These are phyloP conservation scores for Lentithecium fluviatile DNA, from an alignment of 495 filamentous ascomycete genomes.

Conservation along the genomic window DNA sequence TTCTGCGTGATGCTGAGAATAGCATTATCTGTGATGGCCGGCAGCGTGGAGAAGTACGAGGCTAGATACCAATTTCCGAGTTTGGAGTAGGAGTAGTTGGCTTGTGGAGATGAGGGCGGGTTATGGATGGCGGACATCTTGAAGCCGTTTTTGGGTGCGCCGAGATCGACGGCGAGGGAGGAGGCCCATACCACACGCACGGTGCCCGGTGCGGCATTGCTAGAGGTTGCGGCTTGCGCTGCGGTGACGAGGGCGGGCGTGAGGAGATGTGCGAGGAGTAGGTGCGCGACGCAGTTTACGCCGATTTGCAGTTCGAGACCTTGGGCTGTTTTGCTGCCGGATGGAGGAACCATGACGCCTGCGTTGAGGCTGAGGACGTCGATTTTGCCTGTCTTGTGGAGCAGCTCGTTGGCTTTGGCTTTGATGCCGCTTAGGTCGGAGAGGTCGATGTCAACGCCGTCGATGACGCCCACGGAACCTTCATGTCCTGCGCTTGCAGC, in stretches of 20 bases:
- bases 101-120: neutral
- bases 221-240: conserved; percentile 26
- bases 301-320: conserved; percentile 51
- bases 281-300: conserved; percentile 53
- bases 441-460: conserved; percentile 44
- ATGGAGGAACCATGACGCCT: conserved; percentile 46
- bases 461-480: neutral
- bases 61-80: conserved; percentile 32
- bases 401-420: conserved; percentile 44
- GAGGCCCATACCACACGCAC: conserved; percentile 49
- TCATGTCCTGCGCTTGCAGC: neutral
- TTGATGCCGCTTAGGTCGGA: conserved; percentile 50
- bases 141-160: conserved; percentile 29
- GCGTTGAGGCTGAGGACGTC: conserved; percentile 55
- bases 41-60: conserved; percentile 10
- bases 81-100: conserved; percentile 27
- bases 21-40: neutral
- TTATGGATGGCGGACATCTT: neutral
- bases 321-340: conserved; percentile 40
- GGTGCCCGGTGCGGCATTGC: conserved; percentile 7
- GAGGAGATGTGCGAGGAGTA: conserved; percentile 50
- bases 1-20: conserved; percentile 20
- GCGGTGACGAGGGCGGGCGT: conserved; percentile 47
- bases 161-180: conserved; percentile 35
- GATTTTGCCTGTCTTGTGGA: conserved; percentile 42